Evolutionary conservation across 1,284 basidiomycete genomes (phyloP).

Genomic region (Cerioporus squamosus): DNA sequence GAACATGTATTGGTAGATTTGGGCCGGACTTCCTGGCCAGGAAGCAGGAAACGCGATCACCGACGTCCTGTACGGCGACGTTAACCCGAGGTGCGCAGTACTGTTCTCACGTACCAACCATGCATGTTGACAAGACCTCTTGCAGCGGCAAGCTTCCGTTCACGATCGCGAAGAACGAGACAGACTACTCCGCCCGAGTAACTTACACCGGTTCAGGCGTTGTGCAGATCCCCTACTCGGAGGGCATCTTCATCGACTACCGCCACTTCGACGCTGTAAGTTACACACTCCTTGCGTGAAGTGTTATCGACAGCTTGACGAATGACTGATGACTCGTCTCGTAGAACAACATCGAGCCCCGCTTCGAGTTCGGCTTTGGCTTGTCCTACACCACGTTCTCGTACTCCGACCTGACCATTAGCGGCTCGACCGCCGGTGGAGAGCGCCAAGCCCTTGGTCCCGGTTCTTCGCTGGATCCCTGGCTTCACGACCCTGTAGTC

Average conservation of each 20-base stretch:
- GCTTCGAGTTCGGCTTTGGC: slow-evolving; percentile 47
- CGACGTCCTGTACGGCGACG: slow-evolving; percentile 49
- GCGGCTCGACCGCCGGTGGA: slow-evolving; percentile 32
- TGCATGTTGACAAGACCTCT: not conserved
- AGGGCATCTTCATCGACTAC: slow-evolving; percentile 74
- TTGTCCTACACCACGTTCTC: slow-evolving; percentile 47
- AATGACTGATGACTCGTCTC: not conserved
- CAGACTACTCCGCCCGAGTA: slow-evolving; percentile 69
- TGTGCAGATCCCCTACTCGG: slow-evolving; percentile 59
- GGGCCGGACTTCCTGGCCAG: slow-evolving; percentile 48
- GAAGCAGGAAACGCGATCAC: slow-evolving; percentile 61
- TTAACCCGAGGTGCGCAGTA: slow-evolving; percentile 41
- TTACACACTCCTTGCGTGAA: slow-evolving; percentile 34
- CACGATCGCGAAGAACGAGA: slow-evolving; percentile 69
- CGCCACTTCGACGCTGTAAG: slow-evolving; percentile 67
- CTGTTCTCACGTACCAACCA: not conserved
- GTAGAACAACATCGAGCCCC: slow-evolving; percentile 36
- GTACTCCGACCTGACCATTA: slow-evolving; percentile 37
- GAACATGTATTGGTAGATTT: slow-evolving; percentile 12
- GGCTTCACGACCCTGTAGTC: slow-evolving; percentile 37
- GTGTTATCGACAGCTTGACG: not conserved
- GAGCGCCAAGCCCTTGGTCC: slow-evolving; percentile 30
- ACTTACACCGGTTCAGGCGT: slow-evolving; percentile 39
- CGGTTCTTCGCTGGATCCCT: slow-evolving; percentile 36
- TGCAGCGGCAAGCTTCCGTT: slow-evolving; percentile 69